Evolutionary conservation across 2,329 filamentous ascomycete genomes (phyloP).

Genomic region (Microsporum audouinii): DNA sequence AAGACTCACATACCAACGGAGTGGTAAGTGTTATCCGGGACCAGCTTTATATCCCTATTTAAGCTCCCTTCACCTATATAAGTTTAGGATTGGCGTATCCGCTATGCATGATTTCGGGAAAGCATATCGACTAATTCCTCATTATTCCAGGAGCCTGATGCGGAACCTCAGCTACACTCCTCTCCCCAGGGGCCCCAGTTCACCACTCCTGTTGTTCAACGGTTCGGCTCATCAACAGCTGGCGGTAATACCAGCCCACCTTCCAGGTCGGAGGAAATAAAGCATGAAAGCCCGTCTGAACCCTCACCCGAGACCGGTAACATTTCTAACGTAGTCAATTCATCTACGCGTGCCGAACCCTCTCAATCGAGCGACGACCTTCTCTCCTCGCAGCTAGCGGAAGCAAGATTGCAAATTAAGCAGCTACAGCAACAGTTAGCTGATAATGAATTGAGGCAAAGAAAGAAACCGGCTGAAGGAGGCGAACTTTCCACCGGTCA

Average conservation of each 20-base stretch:
- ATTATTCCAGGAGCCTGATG: constrained; percentile 21
- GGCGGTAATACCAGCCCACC: constrained; percentile 24
- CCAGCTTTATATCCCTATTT: neutral
- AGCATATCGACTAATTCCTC: neutral
- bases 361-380: constrained; percentile 43
- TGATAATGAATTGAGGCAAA: constrained; percentile 64
- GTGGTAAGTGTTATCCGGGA: constrained; percentile 4
- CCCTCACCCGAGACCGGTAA: constrained; percentile 7
- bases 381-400: constrained; percentile 58
- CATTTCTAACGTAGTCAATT: constrained; percentile 3
- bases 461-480: constrained; percentile 53
- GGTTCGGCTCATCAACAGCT: constrained; percentile 29
- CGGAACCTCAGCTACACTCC: constrained; percentile 43
- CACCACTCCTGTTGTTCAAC: constrained; percentile 35
- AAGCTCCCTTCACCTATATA: constrained; percentile 13
- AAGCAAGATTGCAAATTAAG: constrained; percentile 63
- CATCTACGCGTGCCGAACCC: constrained; percentile 33
- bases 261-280: constrained; percentile 19
- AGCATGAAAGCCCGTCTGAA: constrained; percentile 12
- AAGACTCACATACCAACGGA: constrained; percentile 31
- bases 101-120: neutral
- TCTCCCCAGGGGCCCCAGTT: constrained; percentile 42
- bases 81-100: constrained; percentile 10
- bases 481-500: constrained; percentile 35
- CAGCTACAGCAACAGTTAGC: constrained; percentile 52